A percentile compares a stretch with the other conserved stretches of the same genome.
phyloP scores from a whole-genome alignment of 192 early-diverging fungal species.

The Backusella australiensis region DNA sequence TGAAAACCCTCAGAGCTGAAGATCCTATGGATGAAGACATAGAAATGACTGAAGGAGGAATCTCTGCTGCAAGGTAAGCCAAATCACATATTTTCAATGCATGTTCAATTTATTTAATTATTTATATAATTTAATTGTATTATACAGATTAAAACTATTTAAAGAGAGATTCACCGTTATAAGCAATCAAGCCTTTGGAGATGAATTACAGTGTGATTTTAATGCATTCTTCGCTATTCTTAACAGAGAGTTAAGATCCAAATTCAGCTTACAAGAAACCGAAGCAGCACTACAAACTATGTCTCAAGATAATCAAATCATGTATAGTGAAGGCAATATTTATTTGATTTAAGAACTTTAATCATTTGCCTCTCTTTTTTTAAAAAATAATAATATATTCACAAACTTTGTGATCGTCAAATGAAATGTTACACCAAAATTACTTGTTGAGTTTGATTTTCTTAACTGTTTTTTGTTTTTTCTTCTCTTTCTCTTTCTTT shows the following conservation, averaged over 20 bases:
- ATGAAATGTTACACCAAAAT: not conserved
- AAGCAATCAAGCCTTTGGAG: conserved; percentile 46
- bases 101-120: not conserved
- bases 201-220: conserved; percentile 52
- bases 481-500: not conserved
- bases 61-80: conserved; percentile 17
- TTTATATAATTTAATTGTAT: not conserved
- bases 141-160: conserved; percentile 42
- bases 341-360: conserved; percentile 59
- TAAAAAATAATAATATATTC: not conserved
- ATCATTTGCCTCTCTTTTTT: not conserved
- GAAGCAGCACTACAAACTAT: conserved; percentile 57
- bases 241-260: conserved; percentile 45
- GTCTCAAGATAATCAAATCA: conserved; percentile 66
- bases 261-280: conserved; percentile 57
- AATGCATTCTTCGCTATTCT: conserved; percentile 53
- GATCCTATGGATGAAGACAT: conserved; percentile 27
- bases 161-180: conserved; percentile 45
- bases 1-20: not conserved
- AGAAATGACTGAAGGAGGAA: conserved; percentile 18
- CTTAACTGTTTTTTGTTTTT: not conserved
- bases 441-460: conserved; percentile 1
- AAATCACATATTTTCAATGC: not conserved
- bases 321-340: conserved; percentile 65
- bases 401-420: not conserved